These are phyloP conservation scores for Corrigiola litoralis DNA, from an alignment of 179 eudicot genomes.

Conservation along the genomic window DNA sequence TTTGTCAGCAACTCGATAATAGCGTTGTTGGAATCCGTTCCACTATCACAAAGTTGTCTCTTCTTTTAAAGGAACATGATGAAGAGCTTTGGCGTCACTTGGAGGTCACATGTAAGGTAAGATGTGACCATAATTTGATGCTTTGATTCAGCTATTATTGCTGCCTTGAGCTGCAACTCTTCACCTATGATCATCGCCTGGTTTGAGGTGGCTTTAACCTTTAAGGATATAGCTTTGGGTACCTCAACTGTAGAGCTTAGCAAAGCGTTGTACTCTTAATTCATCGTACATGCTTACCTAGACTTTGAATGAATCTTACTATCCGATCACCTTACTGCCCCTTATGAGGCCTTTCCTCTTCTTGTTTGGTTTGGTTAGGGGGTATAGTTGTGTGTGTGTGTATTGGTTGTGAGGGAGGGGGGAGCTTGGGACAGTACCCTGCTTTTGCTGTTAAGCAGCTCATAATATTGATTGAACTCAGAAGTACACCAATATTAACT, in stretches of 20 bases:
- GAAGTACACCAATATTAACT: too few relatives aligned
- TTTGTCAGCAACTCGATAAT: constrained; percentile 95
- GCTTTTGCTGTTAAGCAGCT: too few relatives aligned
- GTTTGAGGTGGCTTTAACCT: background rate
- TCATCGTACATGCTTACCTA: background rate
- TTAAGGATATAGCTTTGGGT: background rate
- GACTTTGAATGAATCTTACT: background rate
- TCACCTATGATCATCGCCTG: background rate
- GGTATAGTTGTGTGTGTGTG: too few relatives aligned
- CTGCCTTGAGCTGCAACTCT: background rate
- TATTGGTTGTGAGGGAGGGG: too few relatives aligned
- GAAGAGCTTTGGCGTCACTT: constrained; percentile 99
- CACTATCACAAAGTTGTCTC: constrained; percentile 82
- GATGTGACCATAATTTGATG: too few relatives aligned
- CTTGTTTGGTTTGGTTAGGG: background rate
- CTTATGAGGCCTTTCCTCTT: background rate
- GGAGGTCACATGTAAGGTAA: constrained; percentile 95
- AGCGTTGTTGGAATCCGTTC: constrained; percentile 97
- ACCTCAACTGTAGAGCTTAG: too few relatives aligned
- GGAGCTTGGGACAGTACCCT: too few relatives aligned
- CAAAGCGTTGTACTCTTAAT: background rate
- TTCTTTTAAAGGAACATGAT: constrained; percentile 82
- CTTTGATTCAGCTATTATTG: background rate
- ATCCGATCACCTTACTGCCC: background rate
- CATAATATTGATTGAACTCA: too few relatives aligned